These are phyloP conservation scores for Umbelopsis sp. DNA, from an alignment of 192 early-diverging fungal species.

Conservation along the genomic window DNA sequence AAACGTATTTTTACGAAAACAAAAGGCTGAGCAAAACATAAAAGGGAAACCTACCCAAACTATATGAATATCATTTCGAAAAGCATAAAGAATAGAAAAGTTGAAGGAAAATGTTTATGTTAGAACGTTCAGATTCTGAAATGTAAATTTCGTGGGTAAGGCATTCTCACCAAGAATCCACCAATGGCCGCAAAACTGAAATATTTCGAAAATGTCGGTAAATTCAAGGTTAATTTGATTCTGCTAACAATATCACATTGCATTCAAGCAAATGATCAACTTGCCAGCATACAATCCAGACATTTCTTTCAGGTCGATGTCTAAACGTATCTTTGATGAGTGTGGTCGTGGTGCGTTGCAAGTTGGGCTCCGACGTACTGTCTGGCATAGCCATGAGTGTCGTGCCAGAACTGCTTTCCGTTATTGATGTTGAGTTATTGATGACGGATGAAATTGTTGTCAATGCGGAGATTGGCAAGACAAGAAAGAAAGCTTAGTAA, in stretches of 20 bases:
- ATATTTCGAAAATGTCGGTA: not conserved
- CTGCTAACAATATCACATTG: not conserved
- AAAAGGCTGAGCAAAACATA: too few relatives aligned
- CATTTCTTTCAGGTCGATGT: not conserved
- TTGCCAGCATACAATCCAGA: slow-evolving; percentile 16
- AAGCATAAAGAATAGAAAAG: not conserved
- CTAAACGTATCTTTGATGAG: not conserved
- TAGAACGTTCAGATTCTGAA: not conserved
- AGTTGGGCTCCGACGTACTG: slow-evolving; percentile 5
- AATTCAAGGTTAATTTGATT: not conserved
- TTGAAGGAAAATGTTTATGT: not conserved
- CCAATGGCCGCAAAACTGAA: slow-evolving; percentile 31
- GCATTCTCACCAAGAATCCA: slow-evolving; percentile 28
- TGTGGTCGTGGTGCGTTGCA: not conserved
- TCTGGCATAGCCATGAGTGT: slow-evolving; percentile 10
- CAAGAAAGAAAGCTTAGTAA: not conserved
- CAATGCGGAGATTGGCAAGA: not conserved
- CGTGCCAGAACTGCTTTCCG: slow-evolving; percentile 14
- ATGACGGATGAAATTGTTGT: not conserved
- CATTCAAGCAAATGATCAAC: not conserved
- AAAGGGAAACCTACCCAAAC: slow-evolving; percentile 22
- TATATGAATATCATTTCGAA: too few relatives aligned
- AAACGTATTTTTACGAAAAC: too few relatives aligned
- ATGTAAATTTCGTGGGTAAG: not conserved
- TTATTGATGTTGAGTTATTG: slow-evolving; percentile 8